A percentile compares a stretch with the other conserved stretches of the same genome.
Conservation (phyloP, 768 basidiomycete genomes). For the Xerocomus potaroensis region DNA sequence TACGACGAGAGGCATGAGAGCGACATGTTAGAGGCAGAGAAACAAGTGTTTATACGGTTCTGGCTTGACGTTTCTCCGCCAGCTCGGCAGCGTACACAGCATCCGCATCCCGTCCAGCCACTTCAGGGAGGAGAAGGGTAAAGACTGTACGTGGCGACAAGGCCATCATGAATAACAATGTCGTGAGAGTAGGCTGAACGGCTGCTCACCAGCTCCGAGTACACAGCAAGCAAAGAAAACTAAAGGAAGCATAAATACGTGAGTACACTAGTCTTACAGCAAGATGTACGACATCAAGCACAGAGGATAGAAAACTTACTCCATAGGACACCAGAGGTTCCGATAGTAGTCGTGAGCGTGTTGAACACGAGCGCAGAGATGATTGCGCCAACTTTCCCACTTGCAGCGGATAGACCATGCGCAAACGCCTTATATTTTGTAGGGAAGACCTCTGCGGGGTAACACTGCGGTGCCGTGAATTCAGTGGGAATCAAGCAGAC, state of each 20-base stretch:
- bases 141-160: constrained; percentile 18
- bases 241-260: constrained; percentile 20
- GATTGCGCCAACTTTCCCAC: constrained; percentile 75
- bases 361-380: constrained; percentile 73
- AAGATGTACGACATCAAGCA: background rate
- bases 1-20: no score
- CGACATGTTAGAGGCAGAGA: background rate
- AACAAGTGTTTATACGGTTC: background rate
- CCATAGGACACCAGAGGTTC: constrained; percentile 65
- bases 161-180: background rate
- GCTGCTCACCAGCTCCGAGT: constrained; percentile 43
- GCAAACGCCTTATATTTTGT: constrained; percentile 70
- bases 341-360: constrained; percentile 52
- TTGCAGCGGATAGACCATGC: constrained; percentile 71
- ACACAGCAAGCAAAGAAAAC: constrained; percentile 67
- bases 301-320: constrained; percentile 45
- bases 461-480: constrained; percentile 39
- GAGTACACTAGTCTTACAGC: background rate
- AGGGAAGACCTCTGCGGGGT: constrained; percentile 78
- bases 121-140: constrained; percentile 50
- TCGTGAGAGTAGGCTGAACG: no score
- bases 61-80: constrained; percentile 11
- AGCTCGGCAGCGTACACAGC: constrained; percentile 39
- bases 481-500: constrained; percentile 1
- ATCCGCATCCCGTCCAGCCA: constrained; percentile 49